Base-by-base conservation (phyloP, 768 basidiomycete species). In the Harrya chromipes region DNA sequence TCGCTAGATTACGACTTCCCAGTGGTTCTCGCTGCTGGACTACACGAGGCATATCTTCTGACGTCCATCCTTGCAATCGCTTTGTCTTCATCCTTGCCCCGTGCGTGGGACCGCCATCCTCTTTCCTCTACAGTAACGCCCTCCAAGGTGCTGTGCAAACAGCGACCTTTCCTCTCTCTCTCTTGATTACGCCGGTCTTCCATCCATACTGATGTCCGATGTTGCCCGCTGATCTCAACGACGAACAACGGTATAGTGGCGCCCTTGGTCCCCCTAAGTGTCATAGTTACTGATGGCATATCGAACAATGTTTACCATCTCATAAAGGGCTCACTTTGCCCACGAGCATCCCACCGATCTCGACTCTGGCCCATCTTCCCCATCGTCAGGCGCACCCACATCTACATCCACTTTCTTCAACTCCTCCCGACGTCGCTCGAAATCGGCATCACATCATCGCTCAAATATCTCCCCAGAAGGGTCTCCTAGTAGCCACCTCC, bases 331-430 rank as follows among this genome's bases (percentile, higher is more conserved):
- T 5, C 47, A 50, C 14, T 52, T 65, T 1, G 63, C 65, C 36
- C 66, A 63, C 9, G 52, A 61, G 27, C 65, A 63, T 11, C 67
- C 66, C 24, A 55, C 46, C 17, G 67, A 67, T 54, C 52, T 69
- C 53, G 63, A 68, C 37, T 69, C 66, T 4, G 51, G 43, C 16
- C 49, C 57, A 33, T 69, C 66, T 17, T 69, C 66, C 1, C 56
- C 59, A 1, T 62, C 61, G 2, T 67, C 55, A n/a, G 46, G 39
- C 1, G 21, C 38, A 10, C 65, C 4, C 33, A 9, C 33, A 33
- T 16, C 33, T 16, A 14, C 33, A 14, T 33, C 57, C 14, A 48
- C 52, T 4, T 66, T 52, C 40, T 38, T 56, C 4, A 50, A 59
- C 16, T 11, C 53, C 3, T 11, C 53, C 4, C 54, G 50, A 3